A percentile compares a stretch with the other conserved stretches of the same genome.
phyloP scores from a whole-genome alignment of 257 asterid species.

The Solanum etuberosum region DNA sequence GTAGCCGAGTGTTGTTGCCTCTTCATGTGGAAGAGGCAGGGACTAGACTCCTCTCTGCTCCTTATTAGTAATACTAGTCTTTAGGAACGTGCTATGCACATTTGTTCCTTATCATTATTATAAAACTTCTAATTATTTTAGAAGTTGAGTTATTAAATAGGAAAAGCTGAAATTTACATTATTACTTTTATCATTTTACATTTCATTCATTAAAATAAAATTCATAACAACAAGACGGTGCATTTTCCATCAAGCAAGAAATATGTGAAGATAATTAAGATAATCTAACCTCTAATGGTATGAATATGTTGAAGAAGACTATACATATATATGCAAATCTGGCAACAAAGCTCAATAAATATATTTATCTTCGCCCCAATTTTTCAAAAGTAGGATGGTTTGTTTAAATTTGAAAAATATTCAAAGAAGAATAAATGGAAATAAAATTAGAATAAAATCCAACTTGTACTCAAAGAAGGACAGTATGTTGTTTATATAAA shows the following conservation, averaged over 20 bases:
- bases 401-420: neutral
- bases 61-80: neutral
- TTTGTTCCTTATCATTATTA: neutral
- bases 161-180: too few species aligned
- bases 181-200: neutral
- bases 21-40: neutral
- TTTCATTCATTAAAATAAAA: neutral
- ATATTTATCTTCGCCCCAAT: neutral
- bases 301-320: neutral
- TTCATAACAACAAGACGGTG: neutral
- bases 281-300: neutral
- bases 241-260: neutral
- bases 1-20: neutral
- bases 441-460: neutral
- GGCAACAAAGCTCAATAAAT: neutral
- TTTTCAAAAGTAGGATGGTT: neutral
- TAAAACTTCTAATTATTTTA: too few species aligned
- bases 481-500: too few species aligned
- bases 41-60: neutral
- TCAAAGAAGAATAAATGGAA: neutral
- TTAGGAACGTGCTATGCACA: neutral
- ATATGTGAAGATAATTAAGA: neutral
- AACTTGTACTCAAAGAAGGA: neutral
- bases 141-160: too few species aligned
- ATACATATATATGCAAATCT: neutral